phyloP scores from a whole-genome alignment of 1,284 basidiomycete genomes.

The Caloboletus firmus region DNA sequence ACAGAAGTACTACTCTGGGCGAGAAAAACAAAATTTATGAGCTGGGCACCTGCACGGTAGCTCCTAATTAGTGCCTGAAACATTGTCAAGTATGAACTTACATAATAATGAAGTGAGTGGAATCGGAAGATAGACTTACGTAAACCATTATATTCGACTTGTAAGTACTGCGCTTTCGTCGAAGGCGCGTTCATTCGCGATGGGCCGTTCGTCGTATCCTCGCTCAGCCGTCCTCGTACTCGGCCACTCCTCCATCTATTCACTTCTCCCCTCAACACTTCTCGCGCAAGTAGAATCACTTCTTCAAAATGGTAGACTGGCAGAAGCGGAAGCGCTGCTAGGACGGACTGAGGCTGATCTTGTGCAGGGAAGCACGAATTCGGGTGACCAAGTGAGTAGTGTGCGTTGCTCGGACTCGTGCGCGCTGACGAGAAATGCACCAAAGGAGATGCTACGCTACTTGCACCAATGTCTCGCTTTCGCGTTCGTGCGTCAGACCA shows the following conservation, averaged over 20 bases:
- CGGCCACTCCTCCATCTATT: slow-evolving; percentile 60
- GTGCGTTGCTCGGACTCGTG: neutral
- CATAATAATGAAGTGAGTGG: no score
- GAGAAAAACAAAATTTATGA: neutral
- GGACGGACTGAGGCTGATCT: slow-evolving; percentile 37
- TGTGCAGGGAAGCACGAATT: slow-evolving; percentile 7
- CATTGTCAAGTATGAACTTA: no score
- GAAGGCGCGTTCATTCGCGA: slow-evolving; percentile 11
- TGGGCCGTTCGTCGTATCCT: slow-evolving; percentile 45
- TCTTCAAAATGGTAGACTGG: slow-evolving; percentile 60
- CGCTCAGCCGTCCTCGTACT: slow-evolving; percentile 66
- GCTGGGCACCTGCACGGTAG: neutral
- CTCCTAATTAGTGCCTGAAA: no score
- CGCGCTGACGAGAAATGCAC: slow-evolving; percentile 3
- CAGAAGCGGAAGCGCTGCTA: slow-evolving; percentile 63
- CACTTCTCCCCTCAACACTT: slow-evolving; percentile 69
- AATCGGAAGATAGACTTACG: slow-evolving; percentile 5
- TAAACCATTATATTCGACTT: slow-evolving; percentile 8
- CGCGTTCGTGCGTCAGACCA: slow-evolving; percentile 66
- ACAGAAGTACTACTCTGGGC: no score
- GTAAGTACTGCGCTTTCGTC: no score
- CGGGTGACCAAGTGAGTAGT: slow-evolving; percentile 14
- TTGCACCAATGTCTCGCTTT: slow-evolving; percentile 78
- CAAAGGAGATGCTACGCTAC: slow-evolving; percentile 70
- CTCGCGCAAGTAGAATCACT: slow-evolving; percentile 73